A percentile compares a stretch with the other conserved stretches of the same genome.
phyloP scores from a whole-genome alignment of 192 early-diverging fungal species.

The Entomortierella chlamydospora region DNA sequence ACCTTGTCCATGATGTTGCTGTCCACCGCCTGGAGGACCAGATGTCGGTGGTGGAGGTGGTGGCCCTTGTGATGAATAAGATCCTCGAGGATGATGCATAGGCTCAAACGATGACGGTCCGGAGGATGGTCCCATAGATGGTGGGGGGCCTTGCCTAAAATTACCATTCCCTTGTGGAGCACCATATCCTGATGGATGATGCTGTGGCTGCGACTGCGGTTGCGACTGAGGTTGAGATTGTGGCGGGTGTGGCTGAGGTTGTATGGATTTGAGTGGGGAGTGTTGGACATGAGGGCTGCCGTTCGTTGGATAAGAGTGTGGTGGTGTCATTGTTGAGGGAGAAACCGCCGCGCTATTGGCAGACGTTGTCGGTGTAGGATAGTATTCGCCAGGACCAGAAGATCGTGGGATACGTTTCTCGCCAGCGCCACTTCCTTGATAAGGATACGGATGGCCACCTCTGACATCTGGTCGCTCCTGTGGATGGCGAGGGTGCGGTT shows the following conservation, averaged over 20 bases:
- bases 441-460: neutral
- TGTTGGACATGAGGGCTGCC: constrained; percentile 15
- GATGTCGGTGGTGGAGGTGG: constrained; percentile 4
- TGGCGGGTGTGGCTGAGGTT: too few species aligned
- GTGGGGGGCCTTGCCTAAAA: neutral
- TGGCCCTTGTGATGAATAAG: constrained; percentile 17
- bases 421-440: neutral
- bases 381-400: constrained; percentile 7
- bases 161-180: neutral
- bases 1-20: neutral
- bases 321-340: too few species aligned
- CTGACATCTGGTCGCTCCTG: neutral
- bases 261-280: neutral
- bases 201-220: neutral
- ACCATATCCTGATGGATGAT: neutral
- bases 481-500: neutral
- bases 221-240: too few species aligned
- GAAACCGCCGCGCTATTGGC: constrained; percentile 6
- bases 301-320: too few species aligned
- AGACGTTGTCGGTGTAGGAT: constrained; percentile 5
- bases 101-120: neutral
- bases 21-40: neutral
- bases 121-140: neutral
- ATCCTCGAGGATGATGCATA: constrained; percentile 12
- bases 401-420: neutral